Base-by-base conservation (phyloP, 2,329 filamentous ascomycete species). In the Thermothelomyces thermophilus region DNA sequence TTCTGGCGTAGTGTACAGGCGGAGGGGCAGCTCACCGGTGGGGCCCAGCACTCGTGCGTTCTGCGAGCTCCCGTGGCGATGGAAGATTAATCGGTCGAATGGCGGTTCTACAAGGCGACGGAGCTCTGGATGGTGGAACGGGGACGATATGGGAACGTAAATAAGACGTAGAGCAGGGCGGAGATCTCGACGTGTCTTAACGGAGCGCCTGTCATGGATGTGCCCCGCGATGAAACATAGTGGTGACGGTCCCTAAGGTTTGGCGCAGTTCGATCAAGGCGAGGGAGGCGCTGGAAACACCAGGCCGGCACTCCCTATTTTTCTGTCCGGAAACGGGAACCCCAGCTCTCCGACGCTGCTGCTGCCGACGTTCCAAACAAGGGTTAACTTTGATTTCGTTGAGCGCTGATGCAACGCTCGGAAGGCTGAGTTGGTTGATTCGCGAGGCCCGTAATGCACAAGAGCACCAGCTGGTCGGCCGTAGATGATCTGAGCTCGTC, bases 141-240 rank as follows among this genome's bases (percentile, higher is more conserved):
- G 22, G 17, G 16, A 24, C 10, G n/a, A n/a, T 19, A 40, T 31
- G 34, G 20, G 28, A n/a, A 19, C 36, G 8, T 26, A 19, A 17
- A n/a, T 26, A 17, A n/a, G 4, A 30, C 14, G 20, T 8, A 14
- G 20, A 9, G 40, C 36, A 20, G 20, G n/a, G 30, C 17, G 7
- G 26, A 17, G 19, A 16, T 17, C 33, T 49, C 44, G 34, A 33
- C 3, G 30, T 50, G 26, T 41, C 39, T 16, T 36, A 53, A 45
- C 19, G 41, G 26, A 16, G 30, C 51, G 28, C 36, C 51, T 49
- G 45, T 51, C 53, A 55, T 22, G 48, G 45, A 46, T 33, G 19
- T 16, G 31, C 22, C 14, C 41, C 24, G 28, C 41, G 44, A 40
- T 48, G 37, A 46, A 49, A 55, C 53, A 55, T 55, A 49, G 39